Percentiles rank a stretch among this genome's conserved stretches.
These are phyloP conservation scores for Schizosaccharomyces osmophilus DNA, from an alignment of 805 yeast species.

Conservation along the genomic window DNA sequence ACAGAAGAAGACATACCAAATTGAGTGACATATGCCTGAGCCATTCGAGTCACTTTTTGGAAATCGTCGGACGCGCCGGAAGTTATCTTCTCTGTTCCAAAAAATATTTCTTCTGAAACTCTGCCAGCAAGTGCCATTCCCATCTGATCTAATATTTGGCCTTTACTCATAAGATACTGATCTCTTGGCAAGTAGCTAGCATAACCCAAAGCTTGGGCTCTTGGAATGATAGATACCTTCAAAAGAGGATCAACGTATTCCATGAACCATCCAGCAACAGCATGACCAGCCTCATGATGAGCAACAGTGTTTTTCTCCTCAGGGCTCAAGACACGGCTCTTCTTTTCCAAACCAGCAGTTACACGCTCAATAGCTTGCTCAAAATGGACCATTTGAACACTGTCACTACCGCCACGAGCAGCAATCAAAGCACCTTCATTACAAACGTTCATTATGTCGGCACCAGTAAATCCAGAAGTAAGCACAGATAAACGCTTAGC, in stretches of 20 bases:
- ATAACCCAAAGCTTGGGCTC: constrained; percentile 90
- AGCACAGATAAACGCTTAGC: constrained; percentile 80
- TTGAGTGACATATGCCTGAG: constrained; percentile 73
- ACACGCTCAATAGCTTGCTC: constrained; percentile 95
- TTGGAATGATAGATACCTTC: constrained; percentile 87
- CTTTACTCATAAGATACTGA: constrained; percentile 47
- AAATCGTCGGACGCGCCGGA: constrained; percentile 94
- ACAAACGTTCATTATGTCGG: constrained; percentile 90
- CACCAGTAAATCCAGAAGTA: constrained; percentile 96
- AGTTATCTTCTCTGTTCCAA: constrained; percentile 46
- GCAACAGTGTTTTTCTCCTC: constrained; percentile 83
- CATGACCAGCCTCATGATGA: constrained; percentile 97
- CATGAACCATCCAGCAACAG: constrained; percentile 91
- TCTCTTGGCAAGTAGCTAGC: constrained; percentile 95
- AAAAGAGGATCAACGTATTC: constrained; percentile 77
- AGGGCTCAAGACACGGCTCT: constrained; percentile 54
- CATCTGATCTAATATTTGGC: constrained; percentile 73
- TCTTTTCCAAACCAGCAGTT: constrained; percentile 85
- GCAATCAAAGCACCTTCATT: constrained; percentile 95
- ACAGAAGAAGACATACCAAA: constrained; percentile 76
- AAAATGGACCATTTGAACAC: constrained; percentile 55
- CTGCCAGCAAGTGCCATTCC: constrained; percentile 94
- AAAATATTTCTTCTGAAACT: constrained; percentile 83
- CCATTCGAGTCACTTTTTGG: constrained; percentile 84
- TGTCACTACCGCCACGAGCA: constrained; percentile 54